Conservation (phyloP, 108 stramenopile genomes). For the Cylindrotheca fusiformis region DNA sequence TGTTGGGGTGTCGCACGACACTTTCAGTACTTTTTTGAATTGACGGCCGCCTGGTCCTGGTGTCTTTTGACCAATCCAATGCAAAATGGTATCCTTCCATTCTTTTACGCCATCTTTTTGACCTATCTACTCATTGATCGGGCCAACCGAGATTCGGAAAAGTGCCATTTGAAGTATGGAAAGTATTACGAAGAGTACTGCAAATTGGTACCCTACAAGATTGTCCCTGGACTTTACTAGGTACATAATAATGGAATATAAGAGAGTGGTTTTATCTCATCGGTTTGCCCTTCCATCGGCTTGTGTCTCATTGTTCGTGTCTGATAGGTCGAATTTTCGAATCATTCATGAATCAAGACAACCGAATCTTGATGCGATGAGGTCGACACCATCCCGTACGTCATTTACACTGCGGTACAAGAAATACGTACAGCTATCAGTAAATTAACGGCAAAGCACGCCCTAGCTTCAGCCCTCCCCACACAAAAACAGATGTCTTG, state of each 20-base stretch:
- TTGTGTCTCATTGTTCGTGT: no score
- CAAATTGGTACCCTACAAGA: slow-evolving; percentile 82
- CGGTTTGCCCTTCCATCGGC: no score
- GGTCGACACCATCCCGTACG: no score
- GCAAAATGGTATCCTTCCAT: slow-evolving; percentile 62
- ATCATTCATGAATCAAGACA: no score
- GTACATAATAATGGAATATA: neutral
- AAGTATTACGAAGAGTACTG: slow-evolving; percentile 96
- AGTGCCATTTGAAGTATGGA: slow-evolving; percentile 95
- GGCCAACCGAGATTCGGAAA: slow-evolving; percentile 92
- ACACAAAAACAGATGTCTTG: no score
- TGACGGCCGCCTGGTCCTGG: slow-evolving; percentile 93
- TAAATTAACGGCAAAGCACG: no score
- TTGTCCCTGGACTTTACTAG: slow-evolving; percentile 72
- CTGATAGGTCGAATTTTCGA: no score
- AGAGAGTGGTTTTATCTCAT: no score
- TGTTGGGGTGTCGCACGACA: slow-evolving; percentile 96
- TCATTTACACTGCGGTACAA: no score
- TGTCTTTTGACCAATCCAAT: slow-evolving; percentile 72
- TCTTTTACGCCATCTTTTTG: slow-evolving; percentile 93
- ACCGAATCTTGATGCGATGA: no score
- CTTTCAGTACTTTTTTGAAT: slow-evolving; percentile 96
- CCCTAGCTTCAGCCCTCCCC: no score
- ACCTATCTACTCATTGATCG: slow-evolving; percentile 93
- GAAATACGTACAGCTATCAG: no score